Percentiles rank a stretch among this genome's conserved stretches.
These are phyloP conservation scores for Russula sp. DNA, from an alignment of 768 basidiomycete species.

Conservation along the genomic window DNA sequence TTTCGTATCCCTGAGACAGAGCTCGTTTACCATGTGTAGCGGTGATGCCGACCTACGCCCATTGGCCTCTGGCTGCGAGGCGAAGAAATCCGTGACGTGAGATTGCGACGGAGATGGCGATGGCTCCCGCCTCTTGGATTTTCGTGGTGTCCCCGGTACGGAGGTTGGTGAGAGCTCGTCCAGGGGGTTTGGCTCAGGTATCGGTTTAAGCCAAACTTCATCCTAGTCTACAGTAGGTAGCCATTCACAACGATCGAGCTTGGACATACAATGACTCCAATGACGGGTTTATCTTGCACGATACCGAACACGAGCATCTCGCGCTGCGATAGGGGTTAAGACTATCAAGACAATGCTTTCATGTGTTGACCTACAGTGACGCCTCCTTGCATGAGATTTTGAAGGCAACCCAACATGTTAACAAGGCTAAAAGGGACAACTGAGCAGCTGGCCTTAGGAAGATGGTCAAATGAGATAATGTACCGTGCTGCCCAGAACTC, in stretches of 20 bases:
- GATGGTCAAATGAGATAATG: slow-evolving; percentile 16
- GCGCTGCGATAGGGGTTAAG: slow-evolving; percentile 38
- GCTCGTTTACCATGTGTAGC: slow-evolving; percentile 21
- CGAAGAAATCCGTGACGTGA: slow-evolving; percentile 23
- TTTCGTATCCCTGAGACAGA: slow-evolving; percentile 62
- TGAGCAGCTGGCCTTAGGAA: background rate
- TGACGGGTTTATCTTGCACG: slow-evolving; percentile 52
- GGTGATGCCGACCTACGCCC: background rate
- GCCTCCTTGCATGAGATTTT: slow-evolving; percentile 40
- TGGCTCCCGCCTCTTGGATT: slow-evolving; percentile 27
- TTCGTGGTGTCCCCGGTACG: slow-evolving; percentile 24
- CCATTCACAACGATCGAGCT: background rate
- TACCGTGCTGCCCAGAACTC: slow-evolving; percentile 77
- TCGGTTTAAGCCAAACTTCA: slow-evolving; percentile 34
- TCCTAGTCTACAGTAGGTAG: slow-evolving; percentile 35
- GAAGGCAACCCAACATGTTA: slow-evolving; percentile 63
- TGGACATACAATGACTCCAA: slow-evolving; percentile 63
- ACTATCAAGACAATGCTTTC: background rate
- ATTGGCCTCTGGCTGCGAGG: background rate
- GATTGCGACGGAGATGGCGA: slow-evolving; percentile 22
- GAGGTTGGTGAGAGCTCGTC: slow-evolving; percentile 22
- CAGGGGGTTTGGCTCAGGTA: slow-evolving; percentile 3
- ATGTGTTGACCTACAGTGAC: slow-evolving; percentile 41
- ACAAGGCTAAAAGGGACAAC: slow-evolving; percentile 45
- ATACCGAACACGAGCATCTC: slow-evolving; percentile 83